Conservation (phyloP, 805 yeast genomes). For the Ogataea degrootiae region DNA sequence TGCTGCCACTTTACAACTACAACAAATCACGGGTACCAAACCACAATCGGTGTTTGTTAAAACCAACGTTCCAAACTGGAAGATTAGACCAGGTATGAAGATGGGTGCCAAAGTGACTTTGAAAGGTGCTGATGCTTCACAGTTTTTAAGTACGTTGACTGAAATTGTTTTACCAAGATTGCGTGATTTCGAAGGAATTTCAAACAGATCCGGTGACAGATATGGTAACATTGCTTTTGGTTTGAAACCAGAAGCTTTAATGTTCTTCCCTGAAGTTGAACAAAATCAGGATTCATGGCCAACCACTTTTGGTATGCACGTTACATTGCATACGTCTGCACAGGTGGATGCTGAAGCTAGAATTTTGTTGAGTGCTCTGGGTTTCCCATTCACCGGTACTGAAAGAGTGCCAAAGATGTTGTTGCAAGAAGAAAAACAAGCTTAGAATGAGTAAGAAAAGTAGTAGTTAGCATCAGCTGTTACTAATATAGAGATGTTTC, state of each 20-base stretch:
- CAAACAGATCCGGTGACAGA: conserved; percentile 73
- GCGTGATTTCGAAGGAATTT: conserved; percentile 79
- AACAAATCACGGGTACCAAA: conserved; percentile 91
- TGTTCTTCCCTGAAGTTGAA: conserved; percentile 90
- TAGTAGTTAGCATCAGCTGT: too few species aligned
- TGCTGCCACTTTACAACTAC: conserved; percentile 72
- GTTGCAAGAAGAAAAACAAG: conserved; percentile 10
- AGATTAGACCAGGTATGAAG: conserved; percentile 77
- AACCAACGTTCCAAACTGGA: conserved; percentile 81
- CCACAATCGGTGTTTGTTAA: conserved; percentile 70
- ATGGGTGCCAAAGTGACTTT: conserved; percentile 87
- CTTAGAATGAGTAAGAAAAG: too few species aligned
- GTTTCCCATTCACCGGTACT: conserved; percentile 67
- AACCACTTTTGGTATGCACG: conserved; percentile 76
- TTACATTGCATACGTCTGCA: conserved; percentile 82
- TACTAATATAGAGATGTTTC: too few species aligned
- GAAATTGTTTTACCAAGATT: conserved; percentile 92
- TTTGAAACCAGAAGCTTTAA: conserved; percentile 67
- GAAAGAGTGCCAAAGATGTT: conserved; percentile 36
- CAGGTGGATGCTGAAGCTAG: conserved; percentile 89
- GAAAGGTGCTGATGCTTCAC: conserved; percentile 76
- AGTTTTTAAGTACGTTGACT: conserved; percentile 78
- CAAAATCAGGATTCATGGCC: conserved; percentile 88
- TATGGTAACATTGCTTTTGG: conserved; percentile 87
- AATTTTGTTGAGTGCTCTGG: conserved; percentile 73